Evolutionary conservation across 805 yeast species (phyloP).

Genomic region (Cephaloascus albidus): DNA sequence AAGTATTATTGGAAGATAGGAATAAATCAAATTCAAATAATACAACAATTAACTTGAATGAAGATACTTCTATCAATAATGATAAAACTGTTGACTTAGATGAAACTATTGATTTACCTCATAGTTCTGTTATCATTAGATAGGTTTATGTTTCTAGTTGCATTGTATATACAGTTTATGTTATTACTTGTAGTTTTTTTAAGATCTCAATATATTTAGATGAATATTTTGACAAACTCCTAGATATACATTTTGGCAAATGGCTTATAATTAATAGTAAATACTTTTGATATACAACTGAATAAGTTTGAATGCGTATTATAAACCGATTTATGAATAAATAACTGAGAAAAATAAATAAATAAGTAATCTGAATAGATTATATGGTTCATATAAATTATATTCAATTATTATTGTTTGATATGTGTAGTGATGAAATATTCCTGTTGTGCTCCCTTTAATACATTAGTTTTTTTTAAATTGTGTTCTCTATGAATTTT

Average conservation of each 20-base stretch:
- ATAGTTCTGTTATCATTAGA: neutral
- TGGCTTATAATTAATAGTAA: neutral
- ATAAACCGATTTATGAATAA: neutral
- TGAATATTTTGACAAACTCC: neutral
- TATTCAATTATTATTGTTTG: too few species aligned
- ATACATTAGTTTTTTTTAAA: too few species aligned
- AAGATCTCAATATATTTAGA: neutral
- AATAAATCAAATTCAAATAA: neutral
- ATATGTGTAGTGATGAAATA: too few species aligned
- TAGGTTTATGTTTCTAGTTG: neutral
- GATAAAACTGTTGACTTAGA: neutral
- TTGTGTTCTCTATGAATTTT: too few species aligned
- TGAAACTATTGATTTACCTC: neutral
- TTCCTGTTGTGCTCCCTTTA: too few species aligned
- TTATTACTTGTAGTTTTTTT: too few species aligned
- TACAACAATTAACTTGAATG: neutral
- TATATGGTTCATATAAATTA: too few species aligned
- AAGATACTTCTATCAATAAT: neutral
- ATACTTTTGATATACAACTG: neutral
- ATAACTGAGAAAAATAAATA: too few species aligned
- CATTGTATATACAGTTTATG: neutral
- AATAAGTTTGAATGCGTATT: neutral
- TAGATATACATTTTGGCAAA: neutral
- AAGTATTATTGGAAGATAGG: constrained; percentile 31
- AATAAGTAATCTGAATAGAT: too few species aligned